Conservation (phyloP, 257 asterid genomes). For the Plectranthus barbatus region DNA sequence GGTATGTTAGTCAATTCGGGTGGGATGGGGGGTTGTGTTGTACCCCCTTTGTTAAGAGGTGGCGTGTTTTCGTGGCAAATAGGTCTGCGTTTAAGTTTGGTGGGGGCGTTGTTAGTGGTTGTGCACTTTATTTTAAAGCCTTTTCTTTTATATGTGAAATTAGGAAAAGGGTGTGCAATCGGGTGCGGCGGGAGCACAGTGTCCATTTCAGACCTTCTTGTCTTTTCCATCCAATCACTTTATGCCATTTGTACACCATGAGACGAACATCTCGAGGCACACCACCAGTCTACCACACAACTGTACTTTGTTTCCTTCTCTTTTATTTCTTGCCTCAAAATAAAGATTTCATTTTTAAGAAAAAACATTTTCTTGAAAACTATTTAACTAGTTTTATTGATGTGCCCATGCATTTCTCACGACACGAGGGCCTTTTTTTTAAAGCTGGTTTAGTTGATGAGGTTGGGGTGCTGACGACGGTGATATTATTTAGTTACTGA, state of each 20-base stretch:
- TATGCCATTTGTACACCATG: conserved; percentile 20
- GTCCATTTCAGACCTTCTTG: conserved; percentile 21
- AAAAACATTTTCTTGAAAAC: no score
- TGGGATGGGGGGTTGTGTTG: neutral
- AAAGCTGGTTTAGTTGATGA: neutral
- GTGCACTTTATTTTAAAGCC: conserved; percentile 23
- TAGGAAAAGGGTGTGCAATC: conserved; percentile 4
- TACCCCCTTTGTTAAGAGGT: conserved; percentile 30
- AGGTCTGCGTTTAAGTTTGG: conserved; percentile 46
- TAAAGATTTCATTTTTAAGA: neutral
- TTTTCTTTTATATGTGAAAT: neutral
- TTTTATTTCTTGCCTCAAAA: neutral
- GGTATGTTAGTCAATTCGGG: conserved; percentile 33
- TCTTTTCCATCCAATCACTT: conserved; percentile 20
- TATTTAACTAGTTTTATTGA: no score
- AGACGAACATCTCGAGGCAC: conserved; percentile 35
- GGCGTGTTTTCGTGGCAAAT: conserved; percentile 67
- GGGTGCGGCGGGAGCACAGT: conserved; percentile 21
- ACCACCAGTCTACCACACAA: conserved; percentile 25
- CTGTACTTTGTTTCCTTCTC: conserved; percentile 2
- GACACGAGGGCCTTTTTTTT: neutral
- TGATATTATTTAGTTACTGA: no score
- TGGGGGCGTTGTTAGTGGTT: conserved; percentile 45
- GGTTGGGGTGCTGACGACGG: neutral
- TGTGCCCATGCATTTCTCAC: no score